Conservation (phyloP, 192 early-diverging fungal genomes). For the Coemansia sp. region DNA sequence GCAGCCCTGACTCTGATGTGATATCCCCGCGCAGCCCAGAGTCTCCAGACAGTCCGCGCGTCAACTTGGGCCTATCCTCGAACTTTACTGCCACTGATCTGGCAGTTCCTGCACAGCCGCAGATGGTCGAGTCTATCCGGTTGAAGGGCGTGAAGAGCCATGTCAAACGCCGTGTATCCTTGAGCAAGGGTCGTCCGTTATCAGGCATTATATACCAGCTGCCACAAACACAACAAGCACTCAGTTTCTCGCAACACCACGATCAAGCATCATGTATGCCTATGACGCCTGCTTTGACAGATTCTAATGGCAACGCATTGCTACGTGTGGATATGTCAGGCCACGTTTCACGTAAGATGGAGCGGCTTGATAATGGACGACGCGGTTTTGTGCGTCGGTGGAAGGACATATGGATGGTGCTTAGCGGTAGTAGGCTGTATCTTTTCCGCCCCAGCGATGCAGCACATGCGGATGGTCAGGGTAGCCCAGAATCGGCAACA, state of each 20-base stretch:
- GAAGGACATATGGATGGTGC: conserved; percentile 72
- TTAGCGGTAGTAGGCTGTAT: conserved; percentile 74
- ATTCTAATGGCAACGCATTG: conserved; percentile 20
- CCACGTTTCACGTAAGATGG: conserved; percentile 69
- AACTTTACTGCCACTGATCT: conserved; percentile 26
- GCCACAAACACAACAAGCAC: not conserved
- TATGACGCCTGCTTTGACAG: not conserved
- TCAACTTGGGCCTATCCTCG: conserved; percentile 6
- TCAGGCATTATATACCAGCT: conserved; percentile 41
- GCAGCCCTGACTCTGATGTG: conserved; percentile 16
- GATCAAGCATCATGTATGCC: conserved; percentile 4
- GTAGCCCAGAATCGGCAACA: not conserved
- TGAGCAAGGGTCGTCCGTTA: conserved; percentile 47
- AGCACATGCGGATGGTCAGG: conserved; percentile 53
- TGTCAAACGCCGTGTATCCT: conserved; percentile 44
- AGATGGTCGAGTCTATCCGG: conserved; percentile 43
- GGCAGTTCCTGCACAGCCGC: conserved; percentile 24
- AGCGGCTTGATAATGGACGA: conserved; percentile 64
- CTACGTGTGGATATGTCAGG: conserved; percentile 68
- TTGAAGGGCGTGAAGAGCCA: conserved; percentile 46
- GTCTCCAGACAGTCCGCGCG: conserved; percentile 24
- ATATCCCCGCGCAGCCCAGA: conserved; percentile 5
- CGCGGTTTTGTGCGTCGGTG: conserved; percentile 65
- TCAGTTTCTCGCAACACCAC: not conserved
- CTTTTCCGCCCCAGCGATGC: conserved; percentile 64